Evolutionary conservation across 768 basidiomycete genomes (phyloP).

Genomic region (Coprinellus micaceus): DNA sequence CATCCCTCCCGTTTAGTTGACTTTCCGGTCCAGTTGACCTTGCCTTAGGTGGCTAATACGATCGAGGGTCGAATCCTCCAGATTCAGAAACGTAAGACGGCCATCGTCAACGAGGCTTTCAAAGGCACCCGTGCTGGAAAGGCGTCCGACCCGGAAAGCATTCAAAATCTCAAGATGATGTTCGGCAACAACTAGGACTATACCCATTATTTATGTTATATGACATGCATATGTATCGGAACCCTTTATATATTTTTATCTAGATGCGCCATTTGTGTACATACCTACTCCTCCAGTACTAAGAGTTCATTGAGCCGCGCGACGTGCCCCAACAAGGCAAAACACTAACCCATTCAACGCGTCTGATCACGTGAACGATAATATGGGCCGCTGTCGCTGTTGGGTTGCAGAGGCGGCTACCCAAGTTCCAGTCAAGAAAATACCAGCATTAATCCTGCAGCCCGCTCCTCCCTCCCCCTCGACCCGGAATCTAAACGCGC

Average conservation of each 20-base stretch:
- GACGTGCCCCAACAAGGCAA: background rate
- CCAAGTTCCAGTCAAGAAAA: background rate
- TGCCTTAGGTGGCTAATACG: conserved; percentile 59
- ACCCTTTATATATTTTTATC: too few relatives aligned
- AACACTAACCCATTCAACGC: background rate
- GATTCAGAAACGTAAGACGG: conserved; percentile 84
- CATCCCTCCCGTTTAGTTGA: background rate
- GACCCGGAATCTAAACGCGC: background rate
- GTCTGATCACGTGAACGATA: conserved; percentile 9
- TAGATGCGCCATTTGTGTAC: too few relatives aligned
- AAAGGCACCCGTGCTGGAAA: conserved; percentile 43
- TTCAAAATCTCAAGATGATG: conserved; percentile 81
- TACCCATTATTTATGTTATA: background rate
- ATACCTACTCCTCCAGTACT: too few relatives aligned
- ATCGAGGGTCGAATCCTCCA: conserved; percentile 77
- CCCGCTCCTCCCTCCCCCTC: background rate
- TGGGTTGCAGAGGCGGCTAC: background rate
- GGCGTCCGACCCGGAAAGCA: conserved; percentile 60
- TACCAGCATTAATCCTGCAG: background rate
- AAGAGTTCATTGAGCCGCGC: too few relatives aligned
- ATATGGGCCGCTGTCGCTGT: background rate
- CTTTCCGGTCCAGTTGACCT: background rate
- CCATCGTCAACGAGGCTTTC: conserved; percentile 83
- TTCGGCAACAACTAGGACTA: conserved; percentile 45
- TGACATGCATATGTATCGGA: too few relatives aligned